Percentiles rank a stretch among this genome's conserved stretches.
These are phyloP conservation scores for Dendrobium catenatum DNA, from an alignment of 106 monocot species.

Conservation along the genomic window DNA sequence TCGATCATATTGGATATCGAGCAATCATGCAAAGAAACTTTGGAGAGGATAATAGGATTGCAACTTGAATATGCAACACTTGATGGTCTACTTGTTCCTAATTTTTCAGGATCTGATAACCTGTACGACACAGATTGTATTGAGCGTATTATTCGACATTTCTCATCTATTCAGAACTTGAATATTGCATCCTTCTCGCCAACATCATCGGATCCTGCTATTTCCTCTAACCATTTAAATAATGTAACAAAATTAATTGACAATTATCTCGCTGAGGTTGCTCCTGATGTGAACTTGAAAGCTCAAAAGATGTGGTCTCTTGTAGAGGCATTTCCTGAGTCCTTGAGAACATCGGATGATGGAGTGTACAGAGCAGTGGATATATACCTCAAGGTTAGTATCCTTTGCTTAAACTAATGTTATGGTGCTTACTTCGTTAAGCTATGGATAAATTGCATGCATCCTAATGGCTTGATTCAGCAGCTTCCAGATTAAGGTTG, in stretches of 20 bases:
- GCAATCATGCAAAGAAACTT: conserved; percentile 21
- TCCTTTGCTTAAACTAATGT: not conserved
- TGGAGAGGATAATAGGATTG: conserved; percentile 48
- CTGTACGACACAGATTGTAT: conserved; percentile 42
- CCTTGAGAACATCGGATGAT: conserved; percentile 29
- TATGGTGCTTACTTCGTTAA: too few relatives aligned
- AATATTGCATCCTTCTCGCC: conserved; percentile 21
- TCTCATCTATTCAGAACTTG: conserved; percentile 13
- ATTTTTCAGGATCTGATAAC: conserved; percentile 37
- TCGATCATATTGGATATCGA: conserved; percentile 26
- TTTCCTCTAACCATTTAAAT: conserved; percentile 8
- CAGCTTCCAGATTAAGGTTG: too few relatives aligned
- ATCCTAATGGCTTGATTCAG: too few relatives aligned
- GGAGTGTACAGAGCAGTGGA: conserved; percentile 53
- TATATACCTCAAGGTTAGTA: conserved; percentile 46
- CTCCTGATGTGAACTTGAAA: conserved; percentile 42
- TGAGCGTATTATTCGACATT: conserved; percentile 39
- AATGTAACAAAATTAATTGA: conserved; percentile 33
- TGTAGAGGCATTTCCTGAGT: conserved; percentile 31
- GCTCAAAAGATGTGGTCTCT: conserved; percentile 32
- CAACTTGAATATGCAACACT: conserved; percentile 46
- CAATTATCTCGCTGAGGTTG: conserved; percentile 40
- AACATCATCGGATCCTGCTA: conserved; percentile 10
- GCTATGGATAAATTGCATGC: too few relatives aligned
- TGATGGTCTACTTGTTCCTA: conserved; percentile 41